These are phyloP conservation scores for Suillus cothurnatus DNA, from an alignment of 768 basidiomycete species.

Conservation along the genomic window DNA sequence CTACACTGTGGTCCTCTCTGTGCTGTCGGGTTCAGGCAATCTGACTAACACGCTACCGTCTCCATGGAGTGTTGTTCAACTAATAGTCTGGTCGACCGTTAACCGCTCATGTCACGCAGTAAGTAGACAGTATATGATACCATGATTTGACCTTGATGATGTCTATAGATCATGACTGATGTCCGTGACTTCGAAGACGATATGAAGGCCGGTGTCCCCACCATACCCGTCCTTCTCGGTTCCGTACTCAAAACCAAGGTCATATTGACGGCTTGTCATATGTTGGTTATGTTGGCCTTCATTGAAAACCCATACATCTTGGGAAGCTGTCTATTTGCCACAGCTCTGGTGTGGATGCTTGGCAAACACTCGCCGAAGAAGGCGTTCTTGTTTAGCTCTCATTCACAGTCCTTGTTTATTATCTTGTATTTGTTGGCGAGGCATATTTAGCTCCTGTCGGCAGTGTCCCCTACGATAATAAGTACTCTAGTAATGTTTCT, in stretches of 20 bases:
- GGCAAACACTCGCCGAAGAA: neutral
- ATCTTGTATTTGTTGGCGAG: neutral
- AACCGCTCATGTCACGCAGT: neutral
- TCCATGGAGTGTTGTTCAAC: neutral
- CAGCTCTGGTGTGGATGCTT: neutral
- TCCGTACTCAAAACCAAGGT: neutral
- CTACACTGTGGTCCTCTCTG: neutral
- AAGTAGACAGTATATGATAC: neutral
- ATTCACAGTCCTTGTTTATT: neutral
- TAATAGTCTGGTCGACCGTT: neutral
- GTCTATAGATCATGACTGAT: neutral
- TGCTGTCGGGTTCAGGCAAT: neutral
- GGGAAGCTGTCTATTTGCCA: neutral
- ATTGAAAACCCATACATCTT: neutral
- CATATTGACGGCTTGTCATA: neutral
- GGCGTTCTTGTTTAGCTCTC: neutral
- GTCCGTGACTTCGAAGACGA: neutral
- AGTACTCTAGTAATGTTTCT: neutral
- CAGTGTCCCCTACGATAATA: neutral
- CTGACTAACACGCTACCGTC: neutral
- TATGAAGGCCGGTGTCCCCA: neutral
- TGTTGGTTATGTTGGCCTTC: neutral
- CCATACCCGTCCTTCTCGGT: slow-evolving; percentile 1
- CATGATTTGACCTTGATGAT: neutral
- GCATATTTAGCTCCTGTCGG: neutral